Evolutionary conservation across 2,329 filamentous ascomycete species (phyloP), one percentile per base, ranked within the genome.

Genomic region (Fusarium bactridioides): DNA sequence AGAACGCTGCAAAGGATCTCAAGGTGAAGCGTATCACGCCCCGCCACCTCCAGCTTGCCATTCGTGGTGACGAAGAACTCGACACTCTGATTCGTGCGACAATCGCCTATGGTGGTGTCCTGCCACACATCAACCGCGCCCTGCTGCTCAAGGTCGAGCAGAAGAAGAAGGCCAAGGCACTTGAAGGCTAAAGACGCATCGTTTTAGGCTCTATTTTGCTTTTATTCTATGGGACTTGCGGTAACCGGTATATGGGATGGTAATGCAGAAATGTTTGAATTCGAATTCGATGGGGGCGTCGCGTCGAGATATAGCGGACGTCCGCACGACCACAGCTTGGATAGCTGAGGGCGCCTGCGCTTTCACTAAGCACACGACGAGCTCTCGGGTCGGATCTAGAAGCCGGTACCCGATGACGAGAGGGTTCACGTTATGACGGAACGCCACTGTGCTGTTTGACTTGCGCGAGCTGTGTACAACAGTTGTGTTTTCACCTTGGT

Each of bases 1-100:
- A 92, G 90, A 99, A 99, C 83, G 96, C 96, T 60, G 96, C 96
- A 84, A 98, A 98, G 89, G 96, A 99, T 84, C 93, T 98, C 81
- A 99, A 98, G 86, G 96, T 98, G 86, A 99, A 98, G 91, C 96
- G 96, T 85, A 99, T 99, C 84, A 98, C 95, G 18, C 96, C 96
- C 63, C 95, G 96, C 83, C 96, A 99, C 84, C 87, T 99, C 74
- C 96, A 99, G 84, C 93, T 99, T 72, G 96, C 96, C 79, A 99
- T 99, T 81, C 94, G 96, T 80, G 96, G 96, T 80, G 96, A 99
- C 83, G 96, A 99, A 86, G 96, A 99, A 85, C 89, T 99, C 78
- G 96, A 99, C 83, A 98, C 95, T 29, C 88, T 99, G 65, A 98
- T 99, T 82, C 93, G 95, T 79, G 96, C 96, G 64, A 99, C 96